Conservation (phyloP, 2,329 filamentous ascomycete species). For the Bipolaris cookei region DNA sequence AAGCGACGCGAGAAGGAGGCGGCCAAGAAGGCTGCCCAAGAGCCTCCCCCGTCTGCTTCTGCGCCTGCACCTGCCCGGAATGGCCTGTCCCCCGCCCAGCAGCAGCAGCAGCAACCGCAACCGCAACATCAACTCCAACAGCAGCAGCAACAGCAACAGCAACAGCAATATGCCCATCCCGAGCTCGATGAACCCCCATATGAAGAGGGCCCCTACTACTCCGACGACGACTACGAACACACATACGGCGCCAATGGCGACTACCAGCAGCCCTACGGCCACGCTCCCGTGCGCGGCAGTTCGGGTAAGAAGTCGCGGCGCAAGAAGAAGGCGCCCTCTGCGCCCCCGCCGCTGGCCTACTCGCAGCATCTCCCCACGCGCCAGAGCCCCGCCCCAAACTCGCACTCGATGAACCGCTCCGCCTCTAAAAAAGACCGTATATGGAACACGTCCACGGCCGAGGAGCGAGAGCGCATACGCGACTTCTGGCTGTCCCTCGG, state of each 20-base stretch:
- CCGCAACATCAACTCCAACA: conserved; percentile 31
- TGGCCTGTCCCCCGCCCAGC: conserved; percentile 31
- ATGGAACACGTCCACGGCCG: conserved; percentile 94
- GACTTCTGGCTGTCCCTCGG: conserved; percentile 96
- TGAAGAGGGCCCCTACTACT: conserved; percentile 50
- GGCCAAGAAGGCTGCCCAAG: conserved; percentile 61
- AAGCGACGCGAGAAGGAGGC: conserved; percentile 87
- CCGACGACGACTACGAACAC: conserved; percentile 48
- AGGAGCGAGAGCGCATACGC: conserved; percentile 96
- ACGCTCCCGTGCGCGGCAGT: conserved; percentile 25
- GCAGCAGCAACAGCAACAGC: conserved; percentile 1
- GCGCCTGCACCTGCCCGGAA: conserved; percentile 35
- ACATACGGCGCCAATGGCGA: conserved; percentile 43
- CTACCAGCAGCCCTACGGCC: conserved; percentile 38
- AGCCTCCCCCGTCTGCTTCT: conserved; percentile 20
- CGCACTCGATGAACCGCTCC: conserved; percentile 53
- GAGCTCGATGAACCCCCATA: conserved; percentile 52
- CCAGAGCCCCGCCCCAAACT: conserved; percentile 53
- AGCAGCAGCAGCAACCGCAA: conserved; percentile 3
- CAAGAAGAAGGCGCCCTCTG: conserved; percentile 64
- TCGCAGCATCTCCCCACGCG: conserved; percentile 38
- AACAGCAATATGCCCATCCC: conserved; percentile 51
- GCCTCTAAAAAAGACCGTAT: conserved; percentile 76
- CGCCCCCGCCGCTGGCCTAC: conserved; percentile 38
- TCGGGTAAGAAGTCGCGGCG: conserved; percentile 66